Percentiles rank a stretch among this genome's conserved stretches.
Evolutionary conservation across 768 basidiomycete species (phyloP).

Genomic region (Boletus rex-veris): DNA sequence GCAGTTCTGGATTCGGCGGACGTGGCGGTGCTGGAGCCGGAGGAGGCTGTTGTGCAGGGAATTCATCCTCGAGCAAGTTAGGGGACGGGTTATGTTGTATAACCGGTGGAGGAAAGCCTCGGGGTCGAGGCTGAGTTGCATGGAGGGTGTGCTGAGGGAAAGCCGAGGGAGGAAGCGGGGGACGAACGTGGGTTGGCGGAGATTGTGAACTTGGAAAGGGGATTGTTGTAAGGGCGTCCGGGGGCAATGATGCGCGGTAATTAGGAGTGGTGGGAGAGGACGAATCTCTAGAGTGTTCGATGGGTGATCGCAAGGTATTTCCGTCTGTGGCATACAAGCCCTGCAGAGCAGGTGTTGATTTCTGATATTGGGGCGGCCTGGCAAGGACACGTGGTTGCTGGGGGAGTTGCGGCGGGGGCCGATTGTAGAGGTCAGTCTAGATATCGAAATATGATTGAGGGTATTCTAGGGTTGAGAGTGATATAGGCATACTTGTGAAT

Average conservation of each 20-base stretch:
- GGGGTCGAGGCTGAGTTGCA: constrained; percentile 10
- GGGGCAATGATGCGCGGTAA: constrained; percentile 27
- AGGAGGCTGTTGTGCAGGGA: constrained; percentile 26
- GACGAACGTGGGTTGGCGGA: constrained; percentile 20
- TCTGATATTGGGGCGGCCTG: constrained; percentile 30
- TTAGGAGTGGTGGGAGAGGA: constrained; percentile 25
- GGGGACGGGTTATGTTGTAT: constrained; percentile 31
- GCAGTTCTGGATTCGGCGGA: constrained; percentile 86
- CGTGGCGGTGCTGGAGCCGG: constrained; percentile 59
- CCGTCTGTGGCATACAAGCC: constrained; percentile 15
- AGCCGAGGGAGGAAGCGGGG: constrained; percentile 15
- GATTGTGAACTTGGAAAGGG: constrained; percentile 28
- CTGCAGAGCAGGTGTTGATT: constrained; percentile 14
- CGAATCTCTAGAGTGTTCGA: constrained; percentile 18
- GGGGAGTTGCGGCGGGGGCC: constrained; percentile 38
- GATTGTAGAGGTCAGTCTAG: constrained; percentile 27
- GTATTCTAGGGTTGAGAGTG: neutral
- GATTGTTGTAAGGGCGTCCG: constrained; percentile 26
- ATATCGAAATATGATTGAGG: neutral
- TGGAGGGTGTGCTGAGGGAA: constrained; percentile 25
- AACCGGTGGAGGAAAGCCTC: constrained; percentile 17
- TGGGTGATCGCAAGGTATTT: constrained; percentile 17
- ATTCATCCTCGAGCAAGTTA: constrained; percentile 67
- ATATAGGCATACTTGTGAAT: constrained; percentile 22
- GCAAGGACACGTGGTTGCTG: constrained; percentile 17